Base-by-base conservation (phyloP, 1,284 basidiomycete species). In the Ustilago loliicola region DNA sequence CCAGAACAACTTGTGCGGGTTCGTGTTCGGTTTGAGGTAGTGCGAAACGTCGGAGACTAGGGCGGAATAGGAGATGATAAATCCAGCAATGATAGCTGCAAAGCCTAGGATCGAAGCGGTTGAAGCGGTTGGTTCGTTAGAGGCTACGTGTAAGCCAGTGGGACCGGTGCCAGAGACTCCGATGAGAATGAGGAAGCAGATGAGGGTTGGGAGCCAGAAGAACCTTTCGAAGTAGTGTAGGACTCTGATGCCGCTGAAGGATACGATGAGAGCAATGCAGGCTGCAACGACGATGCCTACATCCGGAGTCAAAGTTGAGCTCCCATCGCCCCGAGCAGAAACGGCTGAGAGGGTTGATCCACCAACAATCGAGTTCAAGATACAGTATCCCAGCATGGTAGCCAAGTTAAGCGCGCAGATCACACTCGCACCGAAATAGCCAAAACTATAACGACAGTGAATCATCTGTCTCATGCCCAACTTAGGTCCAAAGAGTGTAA, bases 221-320 rank as follows among this genome's bases (percentile, higher is more conserved):
- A 90, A 91, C 15, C 90, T 88, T 74, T 92, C 91, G 80, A 90
- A 91, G 63, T 88, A 80, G 79, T 91, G 90, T n/a, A 95, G 88
- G 11, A 94, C 90, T 55, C 88, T 90, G 83, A 91, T 91, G 0
- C 94, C 94, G 83, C 91, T 93, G 85, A 95, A 95, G 11, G 92
- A 93, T 23, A 95, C 87, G 15, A 93, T 83, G 27, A 98, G 89
- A 3, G 93, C 92, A 52, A 96, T 89, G 32, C 93, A 78, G 0
- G 91, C 90, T 29, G 96, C 92, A 54, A 98, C 91, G 29, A 95
- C 92, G 66, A 98, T 98, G 0, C 95, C 95, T 17, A 96, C 92
- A 47, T 85, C 86, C 23, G 88, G 83, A 1, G 87, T 86, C 10
- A 88, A 82, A 36, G 63, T 70, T 3, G 64, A 54, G 1, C 13